These are phyloP conservation scores for Achaetomiella virescens DNA, from an alignment of 495 filamentous ascomycete genomes.

Conservation along the genomic window DNA sequence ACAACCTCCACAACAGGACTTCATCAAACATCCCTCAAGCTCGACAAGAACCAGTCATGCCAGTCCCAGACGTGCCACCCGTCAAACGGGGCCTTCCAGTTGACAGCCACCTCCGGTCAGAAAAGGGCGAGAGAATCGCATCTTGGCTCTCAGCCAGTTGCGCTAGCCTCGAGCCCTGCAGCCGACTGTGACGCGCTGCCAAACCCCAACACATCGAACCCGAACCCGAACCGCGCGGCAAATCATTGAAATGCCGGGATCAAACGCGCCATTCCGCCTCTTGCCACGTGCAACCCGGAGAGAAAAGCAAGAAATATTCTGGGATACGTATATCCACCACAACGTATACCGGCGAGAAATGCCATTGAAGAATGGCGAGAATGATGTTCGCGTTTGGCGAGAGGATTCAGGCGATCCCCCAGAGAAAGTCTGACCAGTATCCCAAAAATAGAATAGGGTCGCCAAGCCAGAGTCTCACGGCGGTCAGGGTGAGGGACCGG, in stretches of 20 bases:
- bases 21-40: no score
- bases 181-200: background rate
- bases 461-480: no score
- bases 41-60: background rate
- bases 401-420: no score
- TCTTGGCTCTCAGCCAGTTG: background rate
- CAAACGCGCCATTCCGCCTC: background rate
- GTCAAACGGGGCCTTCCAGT: background rate
- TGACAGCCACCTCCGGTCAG: no score
- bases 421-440: no score
- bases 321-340: no score
- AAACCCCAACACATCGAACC: background rate
- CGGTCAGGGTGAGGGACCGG: no score
- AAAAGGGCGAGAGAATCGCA: background rate
- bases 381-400: no score
- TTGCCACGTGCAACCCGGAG: background rate
- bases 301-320: background rate
- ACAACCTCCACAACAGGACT: slow-evolving; percentile 1
- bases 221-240: background rate
- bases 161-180: background rate
- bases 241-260: slow-evolving; percentile 3
- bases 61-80: background rate
- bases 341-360: no score
- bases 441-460: no score
- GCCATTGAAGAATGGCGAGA: no score